A percentile compares a stretch with the other conserved stretches of the same genome.
These are phyloP conservation scores for Colletotrichum incanum DNA, from an alignment of 2,329 filamentous ascomycete genomes.

Conservation along the genomic window DNA sequence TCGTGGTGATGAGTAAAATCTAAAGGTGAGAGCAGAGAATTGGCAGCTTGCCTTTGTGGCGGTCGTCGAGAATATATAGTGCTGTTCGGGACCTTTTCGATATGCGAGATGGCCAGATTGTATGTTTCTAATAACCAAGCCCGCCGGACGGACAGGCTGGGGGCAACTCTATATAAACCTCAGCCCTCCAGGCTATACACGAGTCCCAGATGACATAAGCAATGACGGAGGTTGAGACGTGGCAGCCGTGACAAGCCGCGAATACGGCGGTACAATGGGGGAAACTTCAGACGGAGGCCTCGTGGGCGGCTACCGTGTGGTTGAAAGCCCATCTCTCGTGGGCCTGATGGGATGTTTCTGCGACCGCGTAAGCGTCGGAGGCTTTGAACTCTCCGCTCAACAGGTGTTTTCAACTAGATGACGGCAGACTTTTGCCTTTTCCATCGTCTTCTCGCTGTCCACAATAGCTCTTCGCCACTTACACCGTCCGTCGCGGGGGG, in stretches of 20 bases:
- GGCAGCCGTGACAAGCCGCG: conserved; percentile 3
- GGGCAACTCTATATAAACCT: conserved; percentile 8
- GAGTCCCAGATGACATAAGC: background rate
- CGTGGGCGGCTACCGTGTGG: background rate
- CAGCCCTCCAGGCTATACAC: conserved; percentile 2
- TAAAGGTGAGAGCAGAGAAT: background rate
- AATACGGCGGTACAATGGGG: conserved; percentile 12
- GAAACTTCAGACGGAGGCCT: conserved; percentile 15
- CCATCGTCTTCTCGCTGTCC: background rate
- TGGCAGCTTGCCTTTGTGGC: background rate
- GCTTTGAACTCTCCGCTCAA: background rate
- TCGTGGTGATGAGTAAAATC: too few species aligned
- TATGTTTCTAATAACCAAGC: background rate
- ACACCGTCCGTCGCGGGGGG: background rate
- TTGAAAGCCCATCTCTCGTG: background rate
- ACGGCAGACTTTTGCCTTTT: background rate
- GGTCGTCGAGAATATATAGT: background rate
- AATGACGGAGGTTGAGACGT: conserved; percentile 21
- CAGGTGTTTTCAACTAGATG: background rate
- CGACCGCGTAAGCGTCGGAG: background rate
- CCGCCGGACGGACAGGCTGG: background rate
- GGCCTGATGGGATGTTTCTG: background rate
- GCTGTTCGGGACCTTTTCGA: too few species aligned
- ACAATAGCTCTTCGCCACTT: background rate
- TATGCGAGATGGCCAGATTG: background rate